Conservation (phyloP, 2,329 filamentous ascomycete genomes). For the Colletotrichum sp. region DNA sequence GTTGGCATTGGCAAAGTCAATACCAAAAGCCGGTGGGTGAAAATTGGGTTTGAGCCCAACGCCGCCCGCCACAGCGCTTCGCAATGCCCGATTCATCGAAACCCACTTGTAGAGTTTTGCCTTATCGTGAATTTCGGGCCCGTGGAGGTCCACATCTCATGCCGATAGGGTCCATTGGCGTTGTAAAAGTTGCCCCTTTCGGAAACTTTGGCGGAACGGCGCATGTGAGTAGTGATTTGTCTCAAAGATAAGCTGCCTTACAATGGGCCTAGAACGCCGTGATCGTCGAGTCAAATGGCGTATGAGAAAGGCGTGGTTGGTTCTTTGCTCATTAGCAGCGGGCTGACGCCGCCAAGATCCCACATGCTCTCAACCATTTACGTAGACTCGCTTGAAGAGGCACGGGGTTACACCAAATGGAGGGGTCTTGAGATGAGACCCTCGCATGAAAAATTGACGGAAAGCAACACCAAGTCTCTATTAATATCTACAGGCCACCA, state of each 20-base stretch:
- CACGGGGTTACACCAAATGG: background rate
- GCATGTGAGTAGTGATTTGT: background rate
- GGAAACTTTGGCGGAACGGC: background rate
- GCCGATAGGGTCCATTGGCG: background rate
- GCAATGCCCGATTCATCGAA: background rate
- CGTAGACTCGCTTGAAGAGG: background rate
- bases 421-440: background rate
- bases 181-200: background rate
- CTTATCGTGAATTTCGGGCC: background rate
- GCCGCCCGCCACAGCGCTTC: background rate
- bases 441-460: background rate
- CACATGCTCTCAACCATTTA: background rate
- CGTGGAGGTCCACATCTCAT: background rate
- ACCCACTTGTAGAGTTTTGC: slow-evolving; percentile 1
- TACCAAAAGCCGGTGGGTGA: background rate
- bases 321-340: background rate
- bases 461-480: background rate
- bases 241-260: background rate
- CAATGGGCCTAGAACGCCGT: background rate
- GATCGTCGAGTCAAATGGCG: background rate
- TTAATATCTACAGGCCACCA: background rate
- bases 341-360: background rate
- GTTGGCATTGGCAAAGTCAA: background rate
- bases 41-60: slow-evolving; percentile 5
- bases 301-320: background rate